Conservation (phyloP, 2,329 filamentous ascomycete species). For the Elsinoe necatrix region DNA sequence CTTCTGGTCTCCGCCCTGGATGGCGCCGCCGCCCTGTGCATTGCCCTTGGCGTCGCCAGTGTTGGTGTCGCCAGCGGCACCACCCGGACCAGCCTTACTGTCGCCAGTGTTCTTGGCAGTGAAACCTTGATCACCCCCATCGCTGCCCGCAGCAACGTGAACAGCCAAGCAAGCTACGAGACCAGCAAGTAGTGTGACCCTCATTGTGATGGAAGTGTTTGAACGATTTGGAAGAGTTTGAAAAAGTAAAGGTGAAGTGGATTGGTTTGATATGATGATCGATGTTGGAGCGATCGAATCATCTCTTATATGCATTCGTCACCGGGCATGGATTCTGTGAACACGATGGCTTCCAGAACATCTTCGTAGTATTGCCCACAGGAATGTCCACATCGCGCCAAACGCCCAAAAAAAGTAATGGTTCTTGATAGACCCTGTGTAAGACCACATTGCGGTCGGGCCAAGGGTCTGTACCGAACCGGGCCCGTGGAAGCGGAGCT, state of each 20-base stretch:
- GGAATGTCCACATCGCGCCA: not conserved
- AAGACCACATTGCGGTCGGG: not conserved
- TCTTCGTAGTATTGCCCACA: not conserved
- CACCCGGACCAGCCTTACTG: not conserved
- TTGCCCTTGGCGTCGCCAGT: too few species aligned
- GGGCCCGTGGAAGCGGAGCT: not conserved
- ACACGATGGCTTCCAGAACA: not conserved
- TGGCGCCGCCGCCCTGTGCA: not conserved
- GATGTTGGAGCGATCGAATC: constrained; percentile 5
- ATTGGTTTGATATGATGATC: constrained; percentile 4
- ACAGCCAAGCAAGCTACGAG: constrained; percentile 8
- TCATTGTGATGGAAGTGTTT: constrained; percentile 9
- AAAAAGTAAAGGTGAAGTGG: not conserved
- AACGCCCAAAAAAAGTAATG: not conserved
- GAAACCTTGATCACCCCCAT: not conserved
- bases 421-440: not conserved
- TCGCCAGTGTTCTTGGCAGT: not conserved
- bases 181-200: constrained; percentile 1
- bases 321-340: not conserved
- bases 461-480: not conserved
- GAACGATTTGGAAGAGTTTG: not conserved
- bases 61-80: not conserved
- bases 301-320: not conserved
- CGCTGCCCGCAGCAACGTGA: not conserved
- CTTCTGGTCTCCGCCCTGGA: not conserved